Base-by-base conservation (phyloP, 1,284 basidiomycete species). In the Nidula niveotomentosa region DNA sequence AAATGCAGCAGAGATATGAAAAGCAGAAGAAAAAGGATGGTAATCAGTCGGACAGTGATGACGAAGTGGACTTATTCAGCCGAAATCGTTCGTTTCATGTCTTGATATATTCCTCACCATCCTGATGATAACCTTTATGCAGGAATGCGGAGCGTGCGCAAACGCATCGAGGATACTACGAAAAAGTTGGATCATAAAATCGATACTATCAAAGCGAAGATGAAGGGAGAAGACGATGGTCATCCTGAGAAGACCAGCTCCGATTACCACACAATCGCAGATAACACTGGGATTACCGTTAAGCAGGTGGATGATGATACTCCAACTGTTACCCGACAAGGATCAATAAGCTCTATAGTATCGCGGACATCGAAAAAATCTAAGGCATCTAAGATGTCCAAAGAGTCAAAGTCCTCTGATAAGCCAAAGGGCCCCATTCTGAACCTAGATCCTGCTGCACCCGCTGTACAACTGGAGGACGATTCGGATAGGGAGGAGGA, bases 61-160 rank as follows among this genome's bases (percentile, higher is more conserved):
- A 68, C 18, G 73, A 76, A 39, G 58, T 74, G 17, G 77, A 79
- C 58, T 51, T 80, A 6, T 80, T 81, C 62, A 76, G 71, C 55
- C 65, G 71, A 46, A 56, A 69, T 39, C 65, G 78, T 78, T 56
- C 60, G 74, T 65, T 33, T 34, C 15, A 6, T 51, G 18, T 35
- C 6, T 23, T 46, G 36, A 36, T n/a, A 45, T 17, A 23, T 8
- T 47, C 12, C 34, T 3, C 13, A 1, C 1, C 23, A 23, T 23
- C 23, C 23, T 23, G 23, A 23, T 23, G 23, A 23, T 4, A 23
- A 23, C 4, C 23, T 23, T 30, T 48, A 36, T 48, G 8, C 49
- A 70, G 69, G 64, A 36, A 65, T 69, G 47, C 65, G 64, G 18
- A 67, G 60, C 50, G 61, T 73, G 15, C 66, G 69, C 13, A 64